Evolutionary conservation across 148 eudicot species (phyloP), one percentile per base, ranked within the genome.

Genomic region (Dysphania ambrosioides): DNA sequence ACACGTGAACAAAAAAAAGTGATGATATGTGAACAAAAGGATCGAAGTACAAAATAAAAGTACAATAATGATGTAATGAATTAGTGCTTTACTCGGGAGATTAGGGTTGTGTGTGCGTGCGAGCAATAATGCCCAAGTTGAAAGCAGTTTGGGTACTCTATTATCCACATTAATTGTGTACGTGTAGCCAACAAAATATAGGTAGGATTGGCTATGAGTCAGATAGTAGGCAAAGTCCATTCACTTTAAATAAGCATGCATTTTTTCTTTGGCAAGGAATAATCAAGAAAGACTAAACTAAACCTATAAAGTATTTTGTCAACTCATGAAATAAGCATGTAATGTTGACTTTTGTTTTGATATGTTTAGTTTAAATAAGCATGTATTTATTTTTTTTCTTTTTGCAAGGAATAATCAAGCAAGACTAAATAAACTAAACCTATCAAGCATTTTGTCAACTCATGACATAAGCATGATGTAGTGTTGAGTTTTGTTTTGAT

Each of bases 221-320:
- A 57, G 24, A 8, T 57, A n/a, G 60, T 57, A 57, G 60, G 29
- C 60, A 57, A 57, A 57, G 60, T 57, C 60, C 60, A n/a, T 57
- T 57, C 29, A 57, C 29, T 57, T 55, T 55, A n/a, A n/a, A n/a
- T n/a, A n/a, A n/a, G n/a, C n/a, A n/a, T n/a, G n/a, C n/a, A n/a
- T n/a, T n/a, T n/a, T n/a, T n/a, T n/a, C n/a, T n/a, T n/a, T n/a
- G n/a, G n/a, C n/a, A n/a, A n/a, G n/a, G n/a, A n/a, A n/a, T n/a
- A n/a, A n/a, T n/a, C n/a, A n/a, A n/a, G n/a, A n/a, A n/a, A n/a
- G n/a, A n/a, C n/a, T n/a, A n/a, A n/a, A n/a, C n/a, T n/a, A n/a
- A n/a, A n/a, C n/a, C n/a, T n/a, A n/a, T n/a, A n/a, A n/a, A n/a
- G n/a, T n/a, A n/a, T n/a, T n/a, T n/a, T n/a, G 58, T 53, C 58